A percentile compares a stretch with the other conserved stretches of the same genome.
phyloP scores from a whole-genome alignment of 176 grass and related monocot genomes.

The Aegilops longissima region DNA sequence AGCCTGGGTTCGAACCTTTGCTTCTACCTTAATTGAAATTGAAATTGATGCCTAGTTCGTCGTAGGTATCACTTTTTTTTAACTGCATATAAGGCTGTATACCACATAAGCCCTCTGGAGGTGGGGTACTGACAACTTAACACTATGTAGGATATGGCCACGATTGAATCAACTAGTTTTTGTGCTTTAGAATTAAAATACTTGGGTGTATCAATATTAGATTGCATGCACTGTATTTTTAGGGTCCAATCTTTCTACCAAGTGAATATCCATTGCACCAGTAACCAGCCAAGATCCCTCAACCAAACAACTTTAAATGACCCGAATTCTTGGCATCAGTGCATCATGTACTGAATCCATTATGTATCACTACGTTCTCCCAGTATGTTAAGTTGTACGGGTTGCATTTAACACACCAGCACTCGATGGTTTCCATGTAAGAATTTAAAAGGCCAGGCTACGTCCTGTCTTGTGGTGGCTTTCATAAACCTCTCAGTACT shows the following conservation, averaged over 20 bases:
- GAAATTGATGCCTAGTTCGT: not conserved
- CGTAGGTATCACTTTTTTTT: not conserved
- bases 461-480: not conserved
- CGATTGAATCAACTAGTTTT: not conserved
- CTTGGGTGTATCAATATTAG: slow-evolving; percentile 35
- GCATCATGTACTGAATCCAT: not conserved
- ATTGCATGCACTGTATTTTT: not conserved
- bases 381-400: not conserved
- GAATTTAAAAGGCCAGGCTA: not conserved
- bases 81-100: not conserved
- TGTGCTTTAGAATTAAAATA: slow-evolving; percentile 46
- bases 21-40: not conserved
- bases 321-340: too few species aligned
- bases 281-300: too few species aligned
- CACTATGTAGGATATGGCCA: too few species aligned
- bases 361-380: slow-evolving; percentile 17
- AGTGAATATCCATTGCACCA: too few species aligned
- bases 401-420: not conserved
- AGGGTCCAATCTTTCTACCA: too few species aligned
- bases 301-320: too few species aligned
- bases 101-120: not conserved
- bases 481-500: not conserved
- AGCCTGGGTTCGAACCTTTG: not conserved
- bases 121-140: not conserved
- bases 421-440: not conserved